Conservation (phyloP, 2,329 filamentous ascomycete species). For the Orbilia brochopaga region DNA sequence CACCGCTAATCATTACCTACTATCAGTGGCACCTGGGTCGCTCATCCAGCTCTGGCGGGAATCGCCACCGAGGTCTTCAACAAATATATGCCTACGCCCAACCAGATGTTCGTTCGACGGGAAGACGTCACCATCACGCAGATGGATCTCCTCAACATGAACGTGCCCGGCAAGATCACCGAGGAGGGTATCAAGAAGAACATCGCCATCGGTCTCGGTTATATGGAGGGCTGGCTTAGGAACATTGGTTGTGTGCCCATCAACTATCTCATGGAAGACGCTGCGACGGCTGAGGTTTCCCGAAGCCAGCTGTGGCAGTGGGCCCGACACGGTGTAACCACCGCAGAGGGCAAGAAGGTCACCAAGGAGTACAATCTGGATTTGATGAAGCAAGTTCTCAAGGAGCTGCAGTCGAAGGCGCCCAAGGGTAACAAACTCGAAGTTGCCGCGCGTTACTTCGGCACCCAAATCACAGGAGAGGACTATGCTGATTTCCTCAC, state of each 20-base stretch:
- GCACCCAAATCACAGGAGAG: conserved; percentile 90
- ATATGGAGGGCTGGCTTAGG: conserved; percentile 98
- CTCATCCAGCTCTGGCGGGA: conserved; percentile 85
- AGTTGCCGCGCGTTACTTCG: conserved; percentile 90
- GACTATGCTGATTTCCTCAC: conserved; percentile 92
- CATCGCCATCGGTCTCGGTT: conserved; percentile 91
- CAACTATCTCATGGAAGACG: conserved; percentile 98
- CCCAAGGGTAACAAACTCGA: conserved; percentile 89
- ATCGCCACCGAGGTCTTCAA: conserved; percentile 96
- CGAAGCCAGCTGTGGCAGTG: conserved; percentile 88
- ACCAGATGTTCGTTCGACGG: conserved; percentile 88
- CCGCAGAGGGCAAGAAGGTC: conserved; percentile 85
- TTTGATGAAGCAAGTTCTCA: conserved; percentile 83
- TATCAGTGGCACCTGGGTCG: conserved; percentile 77
- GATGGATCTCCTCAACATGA: conserved; percentile 97
- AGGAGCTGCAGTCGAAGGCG: conserved; percentile 74
- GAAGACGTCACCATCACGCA: conserved; percentile 85
- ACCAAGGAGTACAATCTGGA: conserved; percentile 89
- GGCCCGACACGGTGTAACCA: conserved; percentile 75
- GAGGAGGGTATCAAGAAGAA: conserved; percentile 97
- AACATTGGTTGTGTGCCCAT: conserved; percentile 96
- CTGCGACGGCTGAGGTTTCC: conserved; percentile 93
- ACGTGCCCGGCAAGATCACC: conserved; percentile 88
- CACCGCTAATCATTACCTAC: conserved; percentile 14
- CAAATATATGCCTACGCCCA: conserved; percentile 97